A percentile compares a stretch with the other conserved stretches of the same genome.
phyloP scores from a whole-genome alignment of 371 early-diverging fungal species.

The Polyrhizophydium stewartii region DNA sequence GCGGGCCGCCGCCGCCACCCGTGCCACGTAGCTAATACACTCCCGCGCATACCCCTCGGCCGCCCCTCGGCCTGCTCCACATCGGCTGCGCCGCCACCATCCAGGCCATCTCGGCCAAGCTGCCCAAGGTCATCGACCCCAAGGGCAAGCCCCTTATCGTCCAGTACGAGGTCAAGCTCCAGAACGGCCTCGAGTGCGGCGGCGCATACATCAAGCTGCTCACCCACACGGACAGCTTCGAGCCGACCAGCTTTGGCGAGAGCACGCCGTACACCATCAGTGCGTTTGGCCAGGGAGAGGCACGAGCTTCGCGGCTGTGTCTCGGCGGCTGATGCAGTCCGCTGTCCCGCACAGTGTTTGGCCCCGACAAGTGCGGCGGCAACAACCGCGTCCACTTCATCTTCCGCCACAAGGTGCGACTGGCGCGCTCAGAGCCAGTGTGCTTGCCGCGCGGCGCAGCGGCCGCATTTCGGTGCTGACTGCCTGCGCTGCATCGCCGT shows the following conservation, averaged over 20 bases:
- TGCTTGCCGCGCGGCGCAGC: too few species aligned
- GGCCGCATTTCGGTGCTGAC: too few species aligned
- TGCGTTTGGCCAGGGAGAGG: too few species aligned
- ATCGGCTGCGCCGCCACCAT: too few species aligned
- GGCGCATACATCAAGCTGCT: slow-evolving; percentile 95
- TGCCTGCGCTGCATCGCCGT: background rate
- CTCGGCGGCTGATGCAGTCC: too few species aligned
- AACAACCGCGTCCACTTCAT: slow-evolving; percentile 93
- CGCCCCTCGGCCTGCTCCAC: too few species aligned
- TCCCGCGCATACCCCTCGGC: too few species aligned
- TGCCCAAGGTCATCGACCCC: slow-evolving; percentile 50
- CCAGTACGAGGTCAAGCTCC: slow-evolving; percentile 92
- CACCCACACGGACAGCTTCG: slow-evolving; percentile 55
- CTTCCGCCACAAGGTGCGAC: slow-evolving; percentile 69
- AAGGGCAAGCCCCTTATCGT: slow-evolving; percentile 67
- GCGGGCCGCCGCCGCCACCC: too few species aligned
- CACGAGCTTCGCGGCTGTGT: too few species aligned
- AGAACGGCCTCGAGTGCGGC: slow-evolving; percentile 91
- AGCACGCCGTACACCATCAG: slow-evolving; percentile 91
- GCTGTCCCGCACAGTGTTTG: slow-evolving; percentile 37
- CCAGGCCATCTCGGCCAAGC: slow-evolving; percentile 58
- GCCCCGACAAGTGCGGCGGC: slow-evolving; percentile 91
- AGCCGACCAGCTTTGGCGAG: slow-evolving; percentile 74
- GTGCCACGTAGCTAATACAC: too few species aligned
- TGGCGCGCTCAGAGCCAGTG: background rate